Percentiles rank a stretch among this genome's conserved stretches.
Evolutionary conservation across 441 rosid species (phyloP).

Genomic region (Gossypium aridum): DNA sequence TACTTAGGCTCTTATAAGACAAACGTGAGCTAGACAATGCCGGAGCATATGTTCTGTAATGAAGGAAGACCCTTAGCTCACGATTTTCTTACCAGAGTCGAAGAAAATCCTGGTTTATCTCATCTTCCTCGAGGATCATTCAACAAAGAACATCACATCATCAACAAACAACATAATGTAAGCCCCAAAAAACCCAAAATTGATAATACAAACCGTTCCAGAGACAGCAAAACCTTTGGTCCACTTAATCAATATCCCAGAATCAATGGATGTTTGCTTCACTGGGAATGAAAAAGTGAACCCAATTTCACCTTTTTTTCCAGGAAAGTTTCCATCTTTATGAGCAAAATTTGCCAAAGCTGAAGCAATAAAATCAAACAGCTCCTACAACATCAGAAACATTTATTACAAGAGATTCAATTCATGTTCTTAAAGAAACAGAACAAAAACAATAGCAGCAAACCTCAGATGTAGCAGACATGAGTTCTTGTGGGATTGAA

Average conservation of each 20-base stretch:
- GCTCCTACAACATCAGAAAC: constrained; percentile 38
- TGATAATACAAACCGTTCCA: constrained; percentile 57
- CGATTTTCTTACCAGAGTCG: background rate
- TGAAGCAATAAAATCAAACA: constrained; percentile 76
- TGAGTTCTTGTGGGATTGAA: constrained; percentile 66
- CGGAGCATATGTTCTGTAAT: background rate
- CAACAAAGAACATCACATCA: background rate
- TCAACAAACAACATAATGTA: background rate
- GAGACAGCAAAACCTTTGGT: constrained; percentile 85
- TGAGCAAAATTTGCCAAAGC: constrained; percentile 48
- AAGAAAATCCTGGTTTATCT: background rate
- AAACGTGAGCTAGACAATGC: background rate
- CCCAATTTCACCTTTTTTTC: constrained; percentile 73
- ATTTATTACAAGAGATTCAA: background rate
- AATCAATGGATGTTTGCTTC: constrained; percentile 65
- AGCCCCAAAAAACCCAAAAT: background rate
- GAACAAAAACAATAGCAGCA: background rate
- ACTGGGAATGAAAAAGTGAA: constrained; percentile 93
- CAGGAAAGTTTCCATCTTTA: constrained; percentile 45
- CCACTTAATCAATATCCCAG: constrained; percentile 81
- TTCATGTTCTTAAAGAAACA: background rate
- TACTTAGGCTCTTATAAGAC: background rate
- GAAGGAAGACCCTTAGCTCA: background rate
- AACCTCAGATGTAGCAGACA: constrained; percentile 78
- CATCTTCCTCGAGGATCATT: background rate